Conservation (phyloP, 306 rosid species). For the Ormosia semicastrata region DNA sequence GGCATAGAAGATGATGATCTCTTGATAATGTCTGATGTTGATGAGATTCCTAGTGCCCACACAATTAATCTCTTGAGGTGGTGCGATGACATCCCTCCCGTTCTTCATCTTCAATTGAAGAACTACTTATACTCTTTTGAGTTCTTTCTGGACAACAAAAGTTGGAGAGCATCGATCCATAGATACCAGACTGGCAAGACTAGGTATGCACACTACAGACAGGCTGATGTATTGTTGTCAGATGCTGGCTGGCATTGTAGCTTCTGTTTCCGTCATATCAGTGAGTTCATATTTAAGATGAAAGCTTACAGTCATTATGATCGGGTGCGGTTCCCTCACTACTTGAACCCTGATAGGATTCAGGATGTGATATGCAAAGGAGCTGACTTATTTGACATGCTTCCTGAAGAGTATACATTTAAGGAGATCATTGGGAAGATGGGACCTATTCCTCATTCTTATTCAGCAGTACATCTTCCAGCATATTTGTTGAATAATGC, state of each 20-base stretch:
- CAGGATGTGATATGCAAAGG: constrained; percentile 85
- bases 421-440: constrained; percentile 84
- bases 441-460: constrained; percentile 87
- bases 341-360: constrained; percentile 64
- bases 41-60: constrained; percentile 93
- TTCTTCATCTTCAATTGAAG: constrained; percentile 74
- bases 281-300: constrained; percentile 81
- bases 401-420: constrained; percentile 88
- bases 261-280: constrained; percentile 82
- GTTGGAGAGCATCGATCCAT: constrained; percentile 91
- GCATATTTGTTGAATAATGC: constrained; percentile 74
- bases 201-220: constrained; percentile 77
- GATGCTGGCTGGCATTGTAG: constrained; percentile 97
- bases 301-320: constrained; percentile 86
- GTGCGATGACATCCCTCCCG: constrained; percentile 69
- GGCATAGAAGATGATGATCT: constrained; percentile 92
- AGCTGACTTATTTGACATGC: constrained; percentile 81
- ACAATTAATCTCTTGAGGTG: constrained; percentile 88
- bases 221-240: constrained; percentile 51
- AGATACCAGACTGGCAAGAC: constrained; percentile 64
- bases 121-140: constrained; percentile 86
- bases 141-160: constrained; percentile 63
- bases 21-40: constrained; percentile 90
- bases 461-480: constrained; percentile 89
- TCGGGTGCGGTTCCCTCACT: constrained; percentile 74